These are phyloP conservation scores for Leccinum pachyderme DNA, from an alignment of 1,284 basidiomycete species.

Conservation along the genomic window DNA sequence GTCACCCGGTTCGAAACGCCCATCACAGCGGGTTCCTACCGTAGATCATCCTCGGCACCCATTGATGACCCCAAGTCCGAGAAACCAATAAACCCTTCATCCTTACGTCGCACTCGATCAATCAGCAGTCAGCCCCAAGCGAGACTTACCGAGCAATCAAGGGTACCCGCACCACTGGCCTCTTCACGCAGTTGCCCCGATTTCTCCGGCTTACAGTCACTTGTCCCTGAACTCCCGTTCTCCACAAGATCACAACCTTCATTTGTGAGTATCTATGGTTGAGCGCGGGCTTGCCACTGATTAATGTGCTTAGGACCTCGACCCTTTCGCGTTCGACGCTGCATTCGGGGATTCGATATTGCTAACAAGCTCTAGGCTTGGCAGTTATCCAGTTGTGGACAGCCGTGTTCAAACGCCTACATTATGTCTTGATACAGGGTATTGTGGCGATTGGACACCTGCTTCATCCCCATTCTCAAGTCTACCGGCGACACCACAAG, in stretches of 20 bases:
- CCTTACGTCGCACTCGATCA: constrained; percentile 22
- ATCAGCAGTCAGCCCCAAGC: constrained; percentile 26
- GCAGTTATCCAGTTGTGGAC: constrained; percentile 23
- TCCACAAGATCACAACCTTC: constrained; percentile 41
- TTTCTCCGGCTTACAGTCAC: constrained; percentile 26
- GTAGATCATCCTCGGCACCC: constrained; percentile 50
- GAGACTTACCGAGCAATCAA: constrained; percentile 4
- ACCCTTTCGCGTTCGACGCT: constrained; percentile 25
- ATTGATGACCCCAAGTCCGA: constrained; percentile 22
- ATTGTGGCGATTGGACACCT: constrained; percentile 29
- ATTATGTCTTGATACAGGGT: constrained; percentile 29
- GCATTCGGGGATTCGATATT: constrained; percentile 32
- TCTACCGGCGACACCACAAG: constrained; percentile 28
- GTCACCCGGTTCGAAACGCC: constrained; percentile 71
- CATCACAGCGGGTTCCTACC: constrained; percentile 61
- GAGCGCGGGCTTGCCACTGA: not conserved
- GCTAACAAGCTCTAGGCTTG: constrained; percentile 14
- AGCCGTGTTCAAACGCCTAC: constrained; percentile 28
- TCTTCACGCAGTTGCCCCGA: constrained; percentile 30
- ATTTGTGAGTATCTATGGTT: constrained; percentile 44
- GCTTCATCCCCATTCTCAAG: constrained; percentile 33
- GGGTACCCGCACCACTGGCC: constrained; percentile 8
- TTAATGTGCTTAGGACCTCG: constrained; percentile 24
- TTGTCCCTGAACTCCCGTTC: constrained; percentile 31
- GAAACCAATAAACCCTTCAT: constrained; percentile 4